Evolutionary conservation across 208 protist genomes (phyloP), one percentile per base, ranked within the genome.

Genomic region (Wallacemonas sp.): DNA sequence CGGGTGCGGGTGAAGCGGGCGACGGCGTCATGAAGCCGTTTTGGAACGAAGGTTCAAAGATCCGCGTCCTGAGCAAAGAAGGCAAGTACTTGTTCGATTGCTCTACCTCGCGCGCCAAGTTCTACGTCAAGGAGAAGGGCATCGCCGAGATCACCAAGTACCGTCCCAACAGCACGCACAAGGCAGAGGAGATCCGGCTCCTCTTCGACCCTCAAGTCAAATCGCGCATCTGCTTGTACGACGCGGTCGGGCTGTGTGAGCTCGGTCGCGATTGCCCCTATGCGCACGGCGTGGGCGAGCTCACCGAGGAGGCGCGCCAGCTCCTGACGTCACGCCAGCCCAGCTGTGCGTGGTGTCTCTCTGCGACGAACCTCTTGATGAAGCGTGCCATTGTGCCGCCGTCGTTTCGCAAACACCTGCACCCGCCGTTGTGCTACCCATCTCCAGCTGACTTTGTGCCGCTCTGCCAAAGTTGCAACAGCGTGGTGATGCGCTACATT

Each of bases 271-370:
- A 78, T 48, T 87, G 81, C 52, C 77, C 77, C 16, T 87, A 80
- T 55, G 81, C 81, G 14, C 81, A 87, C 63, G 74, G 81, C 21
- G n/a, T 81, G 5, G 75, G 71, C 1, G 44, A 87, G 46, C 74
- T 87, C 16, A 69, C 67, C 16, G 33, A 68, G 1, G 69, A 75
- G 32, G 63, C 76, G 1, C 57, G 36, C 21, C 41, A 41, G 27
- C 33, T 86, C 39, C n/a, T 80, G 8, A 33, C 41, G 17, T 62
- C 70, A 4, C 2, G 12, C 16, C 55, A 47, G 38, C 70, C 66
- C 21, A 78, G 54, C 60, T 85, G 80, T 33, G 72, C 69, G 16
- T 74, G 57, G 46, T 85, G 79, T 24, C 65, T 85, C 11, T 55
- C 47, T 3, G 65, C 62, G 9, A 74, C 66, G 0, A 78, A 70